Evolutionary conservation across 1,139 yeast genomes (phyloP).

Genomic region (Saccharomycopsis hybrid): DNA sequence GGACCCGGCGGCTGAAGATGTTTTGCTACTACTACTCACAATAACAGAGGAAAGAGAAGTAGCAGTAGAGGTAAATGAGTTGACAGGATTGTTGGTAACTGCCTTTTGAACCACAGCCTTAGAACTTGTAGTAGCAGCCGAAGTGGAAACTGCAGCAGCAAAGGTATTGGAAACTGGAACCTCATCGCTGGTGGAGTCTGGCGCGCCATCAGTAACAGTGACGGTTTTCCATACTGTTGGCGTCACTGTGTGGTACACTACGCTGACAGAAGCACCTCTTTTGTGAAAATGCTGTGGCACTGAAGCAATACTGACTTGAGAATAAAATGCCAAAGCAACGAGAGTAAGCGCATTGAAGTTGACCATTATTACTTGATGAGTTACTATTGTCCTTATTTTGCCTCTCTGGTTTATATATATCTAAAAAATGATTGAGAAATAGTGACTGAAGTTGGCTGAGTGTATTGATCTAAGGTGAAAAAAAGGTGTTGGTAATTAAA

Average conservation of each 20-base stretch:
- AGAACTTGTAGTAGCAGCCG: not conserved
- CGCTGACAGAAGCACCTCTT: not conserved
- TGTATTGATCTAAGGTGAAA: too few relatives aligned
- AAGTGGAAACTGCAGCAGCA: not conserved
- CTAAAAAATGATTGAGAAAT: not conserved
- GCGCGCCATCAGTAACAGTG: slow-evolving; percentile 8
- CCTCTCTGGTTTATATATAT: not conserved
- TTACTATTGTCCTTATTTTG: not conserved
- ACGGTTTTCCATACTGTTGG: slow-evolving; percentile 11
- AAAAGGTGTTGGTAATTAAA: too few relatives aligned
- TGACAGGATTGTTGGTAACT: not conserved
- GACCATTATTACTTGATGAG: not conserved
- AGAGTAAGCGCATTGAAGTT: not conserved
- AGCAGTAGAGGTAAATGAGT: not conserved
- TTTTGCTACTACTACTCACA: not conserved
- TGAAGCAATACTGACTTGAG: not conserved
- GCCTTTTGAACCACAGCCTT: not conserved
- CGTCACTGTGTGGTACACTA: slow-evolving; percentile 8
- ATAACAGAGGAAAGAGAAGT: not conserved
- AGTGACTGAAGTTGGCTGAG: not conserved
- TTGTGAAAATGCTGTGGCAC: not conserved
- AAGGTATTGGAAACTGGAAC: not conserved
- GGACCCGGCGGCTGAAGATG: not conserved
- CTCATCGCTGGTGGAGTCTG: not conserved
- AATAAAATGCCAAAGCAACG: not conserved